Base-by-base conservation (phyloP, 2,329 filamentous ascomycete genomes). In the Aureobasidium namibiae region DNA sequence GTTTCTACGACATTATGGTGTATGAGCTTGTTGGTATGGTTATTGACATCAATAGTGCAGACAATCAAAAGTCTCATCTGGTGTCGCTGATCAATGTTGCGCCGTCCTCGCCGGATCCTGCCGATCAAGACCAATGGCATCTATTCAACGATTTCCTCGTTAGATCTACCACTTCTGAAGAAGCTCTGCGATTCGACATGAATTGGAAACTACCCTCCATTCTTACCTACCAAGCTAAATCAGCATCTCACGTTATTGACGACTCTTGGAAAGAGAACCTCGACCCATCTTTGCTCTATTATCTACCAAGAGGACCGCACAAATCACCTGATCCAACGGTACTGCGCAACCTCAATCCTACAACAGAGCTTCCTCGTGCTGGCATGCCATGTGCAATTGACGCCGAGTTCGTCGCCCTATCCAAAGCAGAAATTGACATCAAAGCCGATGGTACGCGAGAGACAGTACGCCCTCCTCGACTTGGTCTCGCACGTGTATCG, bases 131-230 rank as follows among this genome's bases (percentile, higher is more conserved):
- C 67, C 86, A 87, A 66, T 99, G 95, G 95, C 90, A 97, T 73
- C 75, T 99, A 1, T 96, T 99, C 76, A 99, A 99, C 66, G 94
- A 99, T 73, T 99, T 99, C 68, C 75, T 96, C 36, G 95, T 99
- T 23, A 84, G 89, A 13, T 85, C 87, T 10, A 83, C 96, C 16
- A 83, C 86, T 33, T 82, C 83, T 29, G 86, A 91, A 62, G 92
- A 99, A 70, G 95, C 92, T 0, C 78, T 97, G 18, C 85, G 87
- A 24, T 99, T 97, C 72, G 92, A 92, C 62, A 84, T 90, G 3
- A 82, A 85, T 18, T 99, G 94, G 94, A 99, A 97, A 75, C 80
- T 90, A 52, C 94, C 94, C 0, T 91, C 90, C 13, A 87, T 97
- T 5, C 76, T 99, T 56, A 81, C 89, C 4, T 99, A 89, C 73